Evolutionary conservation across 441 rosid species (phyloP).

Genomic region (Brassica hybrid): DNA sequence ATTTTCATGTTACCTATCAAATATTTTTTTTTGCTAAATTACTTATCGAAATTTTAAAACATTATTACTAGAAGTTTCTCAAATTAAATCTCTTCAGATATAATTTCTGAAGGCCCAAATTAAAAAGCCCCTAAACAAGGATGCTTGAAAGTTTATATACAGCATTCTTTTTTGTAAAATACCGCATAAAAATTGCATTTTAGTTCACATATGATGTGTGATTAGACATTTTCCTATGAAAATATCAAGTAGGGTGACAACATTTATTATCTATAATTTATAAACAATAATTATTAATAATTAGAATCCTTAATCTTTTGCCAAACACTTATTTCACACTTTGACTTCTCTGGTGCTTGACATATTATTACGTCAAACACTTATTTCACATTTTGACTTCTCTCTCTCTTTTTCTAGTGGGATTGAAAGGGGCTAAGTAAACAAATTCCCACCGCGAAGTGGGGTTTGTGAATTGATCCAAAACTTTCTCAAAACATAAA

Average conservation of each 20-base stretch:
- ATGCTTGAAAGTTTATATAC: not conserved
- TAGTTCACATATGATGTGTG: not conserved
- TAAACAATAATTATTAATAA: not conserved
- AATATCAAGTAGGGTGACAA: not conserved
- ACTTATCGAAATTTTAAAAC: not conserved
- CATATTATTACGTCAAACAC: not conserved
- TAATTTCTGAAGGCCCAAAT: not conserved
- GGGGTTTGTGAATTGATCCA: not conserved
- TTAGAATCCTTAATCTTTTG: not conserved
- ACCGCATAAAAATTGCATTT: not conserved
- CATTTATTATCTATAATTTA: not conserved
- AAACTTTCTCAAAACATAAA: slow-evolving; percentile 11
- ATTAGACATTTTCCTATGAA: not conserved
- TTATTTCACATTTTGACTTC: slow-evolving; percentile 9
- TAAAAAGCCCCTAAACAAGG: not conserved
- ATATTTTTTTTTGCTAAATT: no score
- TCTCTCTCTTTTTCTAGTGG: not conserved
- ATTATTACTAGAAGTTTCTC: not conserved
- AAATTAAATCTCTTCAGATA: not conserved
- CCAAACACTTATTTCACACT: slow-evolving; percentile 12
- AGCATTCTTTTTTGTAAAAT: not conserved
- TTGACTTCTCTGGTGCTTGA: not conserved
- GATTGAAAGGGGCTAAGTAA: slow-evolving; percentile 10
- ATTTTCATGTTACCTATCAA: not conserved
- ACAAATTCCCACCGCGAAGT: slow-evolving; percentile 19